phyloP scores from a whole-genome alignment of 495 filamentous ascomycete species.

The Trichoderma orchidacearum region DNA sequence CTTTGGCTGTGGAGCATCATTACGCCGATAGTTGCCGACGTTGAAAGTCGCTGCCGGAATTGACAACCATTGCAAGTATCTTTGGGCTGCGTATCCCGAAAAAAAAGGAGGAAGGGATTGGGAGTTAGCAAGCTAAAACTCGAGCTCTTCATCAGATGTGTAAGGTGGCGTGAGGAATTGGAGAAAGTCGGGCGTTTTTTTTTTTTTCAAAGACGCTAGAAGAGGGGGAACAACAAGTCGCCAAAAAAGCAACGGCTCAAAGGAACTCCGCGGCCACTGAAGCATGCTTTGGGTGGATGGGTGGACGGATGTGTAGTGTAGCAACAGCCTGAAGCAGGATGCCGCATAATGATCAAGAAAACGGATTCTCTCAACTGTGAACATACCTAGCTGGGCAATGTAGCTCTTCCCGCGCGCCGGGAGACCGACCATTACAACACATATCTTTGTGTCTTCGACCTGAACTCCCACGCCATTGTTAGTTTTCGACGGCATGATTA shows the following conservation, averaged over 20 bases:
- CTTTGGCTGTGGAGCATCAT: slow-evolving; percentile 68
- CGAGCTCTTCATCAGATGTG: background rate
- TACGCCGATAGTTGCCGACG: slow-evolving; percentile 84
- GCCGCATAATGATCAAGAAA: background rate
- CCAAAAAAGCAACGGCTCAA: background rate
- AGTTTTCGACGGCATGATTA: slow-evolving; percentile 28
- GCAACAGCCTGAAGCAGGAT: too few relatives aligned
- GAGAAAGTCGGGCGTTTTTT: background rate
- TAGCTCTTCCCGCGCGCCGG: slow-evolving; percentile 92
- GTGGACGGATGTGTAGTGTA: too few relatives aligned
- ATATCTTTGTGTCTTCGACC: slow-evolving; percentile 90
- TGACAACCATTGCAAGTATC: slow-evolving; percentile 92
- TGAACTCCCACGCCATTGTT: slow-evolving; percentile 38
- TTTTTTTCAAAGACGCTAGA: slow-evolving; percentile 3
- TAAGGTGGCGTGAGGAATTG: background rate
- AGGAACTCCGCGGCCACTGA: too few relatives aligned
- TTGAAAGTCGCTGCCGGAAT: slow-evolving; percentile 92
- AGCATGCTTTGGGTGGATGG: too few relatives aligned
- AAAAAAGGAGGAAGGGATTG: background rate
- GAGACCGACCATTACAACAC: slow-evolving; percentile 97
- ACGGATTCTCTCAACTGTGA: too few relatives aligned
- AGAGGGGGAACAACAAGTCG: background rate
- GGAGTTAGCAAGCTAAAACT: slow-evolving; percentile 6
- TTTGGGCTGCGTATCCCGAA: slow-evolving; percentile 50
- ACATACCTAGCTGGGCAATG: slow-evolving; percentile 88